These are phyloP conservation scores for Pythium rhizo-oryzae DNA, from an alignment of 352 stramenopile genomes.

Conservation along the genomic window DNA sequence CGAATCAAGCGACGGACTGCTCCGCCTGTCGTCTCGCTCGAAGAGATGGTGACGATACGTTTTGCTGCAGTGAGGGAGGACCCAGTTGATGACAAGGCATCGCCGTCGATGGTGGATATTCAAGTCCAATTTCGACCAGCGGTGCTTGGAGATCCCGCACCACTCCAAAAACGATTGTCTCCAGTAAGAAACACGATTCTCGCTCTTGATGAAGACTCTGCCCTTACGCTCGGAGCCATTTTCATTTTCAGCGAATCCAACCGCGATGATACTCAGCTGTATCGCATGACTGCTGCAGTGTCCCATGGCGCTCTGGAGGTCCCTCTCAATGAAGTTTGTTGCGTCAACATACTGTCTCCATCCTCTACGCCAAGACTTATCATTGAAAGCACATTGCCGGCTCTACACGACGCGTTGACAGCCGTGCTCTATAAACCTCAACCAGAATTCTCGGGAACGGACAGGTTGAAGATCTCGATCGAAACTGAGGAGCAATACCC, in stretches of 20 bases:
- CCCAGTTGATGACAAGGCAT: background rate
- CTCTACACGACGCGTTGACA: slow-evolving; percentile 7
- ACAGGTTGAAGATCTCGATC: slow-evolving; percentile 11
- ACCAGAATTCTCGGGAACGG: slow-evolving; percentile 24
- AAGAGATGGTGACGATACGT: background rate
- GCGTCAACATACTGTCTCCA: slow-evolving; percentile 13
- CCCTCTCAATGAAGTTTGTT: slow-evolving; percentile 12
- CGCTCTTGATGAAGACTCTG: slow-evolving; percentile 5
- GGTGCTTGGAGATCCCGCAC: background rate
- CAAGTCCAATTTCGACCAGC: slow-evolving; percentile 7
- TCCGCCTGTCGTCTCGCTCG: background rate
- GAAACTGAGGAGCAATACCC: background rate
- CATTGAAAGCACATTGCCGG: slow-evolving; percentile 14
- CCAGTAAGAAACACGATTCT: background rate
- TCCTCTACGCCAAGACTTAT: background rate
- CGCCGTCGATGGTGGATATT: background rate
- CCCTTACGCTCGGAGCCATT: background rate
- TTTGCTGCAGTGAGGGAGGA: background rate
- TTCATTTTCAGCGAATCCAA: background rate
- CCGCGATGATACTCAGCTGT: slow-evolving; percentile 2
- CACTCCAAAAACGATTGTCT: background rate
- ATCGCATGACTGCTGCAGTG: slow-evolving; percentile 2
- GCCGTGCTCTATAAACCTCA: slow-evolving; percentile 22
- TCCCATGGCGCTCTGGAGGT: slow-evolving; percentile 6
- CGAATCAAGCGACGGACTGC: background rate